Percentiles rank a stretch among this genome's conserved stretches.
Evolutionary conservation across 179 eudicot species (phyloP).

Genomic region (Silene noctiflora): DNA sequence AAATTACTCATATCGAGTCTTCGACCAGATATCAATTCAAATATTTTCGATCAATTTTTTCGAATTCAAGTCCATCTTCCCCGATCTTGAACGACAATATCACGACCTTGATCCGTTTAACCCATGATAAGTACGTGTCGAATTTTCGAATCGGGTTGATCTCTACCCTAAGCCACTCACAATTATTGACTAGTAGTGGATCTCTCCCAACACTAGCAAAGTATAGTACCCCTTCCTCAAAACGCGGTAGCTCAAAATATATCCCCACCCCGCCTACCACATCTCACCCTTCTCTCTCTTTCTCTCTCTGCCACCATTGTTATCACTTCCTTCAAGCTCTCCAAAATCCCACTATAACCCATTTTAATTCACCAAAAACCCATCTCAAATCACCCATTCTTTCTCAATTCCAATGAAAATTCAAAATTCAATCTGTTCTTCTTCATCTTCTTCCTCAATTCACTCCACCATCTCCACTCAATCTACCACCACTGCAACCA

Average conservation of each 20-base stretch:
- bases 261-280: slow-evolving; percentile 5
- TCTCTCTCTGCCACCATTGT: slow-evolving; percentile 22
- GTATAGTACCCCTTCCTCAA: background rate
- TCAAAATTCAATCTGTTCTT: slow-evolving; percentile 16
- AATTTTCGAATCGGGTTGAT: too few relatives aligned
- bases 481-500: slow-evolving; percentile 16
- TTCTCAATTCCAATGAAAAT: slow-evolving; percentile 20
- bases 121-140: too few relatives aligned
- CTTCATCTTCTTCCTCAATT: slow-evolving; percentile 6
- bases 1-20: too few relatives aligned
- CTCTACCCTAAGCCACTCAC: too few relatives aligned
- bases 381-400: slow-evolving; percentile 4
- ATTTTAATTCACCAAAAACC: slow-evolving; percentile 14
- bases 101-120: too few relatives aligned
- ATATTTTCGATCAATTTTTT: too few relatives aligned
- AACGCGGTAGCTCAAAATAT: slow-evolving; percentile 28
- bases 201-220: too few relatives aligned
- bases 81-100: too few relatives aligned
- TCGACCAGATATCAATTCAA: too few relatives aligned
- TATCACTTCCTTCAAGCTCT: background rate
- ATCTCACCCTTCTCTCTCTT: background rate
- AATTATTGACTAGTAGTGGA: too few relatives aligned
- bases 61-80: too few relatives aligned
- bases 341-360: slow-evolving; percentile 16
- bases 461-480: slow-evolving; percentile 27